Conservation (phyloP, 73 alveolate genomes). For the Blepharisma japonicum region DNA sequence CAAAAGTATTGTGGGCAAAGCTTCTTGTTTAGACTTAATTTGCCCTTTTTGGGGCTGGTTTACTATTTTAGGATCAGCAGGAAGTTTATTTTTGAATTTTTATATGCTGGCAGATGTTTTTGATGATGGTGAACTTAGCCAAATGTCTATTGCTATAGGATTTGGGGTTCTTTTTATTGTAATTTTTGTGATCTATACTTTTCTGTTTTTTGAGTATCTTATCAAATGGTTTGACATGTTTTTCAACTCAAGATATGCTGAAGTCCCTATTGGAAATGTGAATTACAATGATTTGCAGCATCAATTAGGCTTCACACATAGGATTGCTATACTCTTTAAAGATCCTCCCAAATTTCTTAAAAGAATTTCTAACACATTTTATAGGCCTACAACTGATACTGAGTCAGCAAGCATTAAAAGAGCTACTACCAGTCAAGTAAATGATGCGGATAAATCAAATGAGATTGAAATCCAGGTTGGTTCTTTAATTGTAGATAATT, state of each 20-base stretch:
- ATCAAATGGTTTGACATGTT: not conserved
- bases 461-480: no score
- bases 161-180: not conserved
- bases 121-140: not conserved
- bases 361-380: no score
- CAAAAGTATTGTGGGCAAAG: not conserved
- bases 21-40: not conserved
- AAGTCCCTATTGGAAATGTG: no score
- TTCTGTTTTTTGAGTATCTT: not conserved
- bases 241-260: no score
- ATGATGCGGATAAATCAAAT: no score
- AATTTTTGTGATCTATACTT: not conserved
- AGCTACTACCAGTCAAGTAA: no score
- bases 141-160: not conserved
- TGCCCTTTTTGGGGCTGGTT: not conserved
- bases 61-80: not conserved
- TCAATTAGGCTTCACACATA: no score
- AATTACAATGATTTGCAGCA: no score
- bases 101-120: not conserved
- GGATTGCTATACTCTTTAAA: no score
- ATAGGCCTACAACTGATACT: no score
- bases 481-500: not conserved
- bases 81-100: not conserved
- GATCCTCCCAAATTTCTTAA: no score
- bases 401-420: no score